phyloP scores from a whole-genome alignment of 2,329 filamentous ascomycete species.

The Colletotrichum caudatum region DNA sequence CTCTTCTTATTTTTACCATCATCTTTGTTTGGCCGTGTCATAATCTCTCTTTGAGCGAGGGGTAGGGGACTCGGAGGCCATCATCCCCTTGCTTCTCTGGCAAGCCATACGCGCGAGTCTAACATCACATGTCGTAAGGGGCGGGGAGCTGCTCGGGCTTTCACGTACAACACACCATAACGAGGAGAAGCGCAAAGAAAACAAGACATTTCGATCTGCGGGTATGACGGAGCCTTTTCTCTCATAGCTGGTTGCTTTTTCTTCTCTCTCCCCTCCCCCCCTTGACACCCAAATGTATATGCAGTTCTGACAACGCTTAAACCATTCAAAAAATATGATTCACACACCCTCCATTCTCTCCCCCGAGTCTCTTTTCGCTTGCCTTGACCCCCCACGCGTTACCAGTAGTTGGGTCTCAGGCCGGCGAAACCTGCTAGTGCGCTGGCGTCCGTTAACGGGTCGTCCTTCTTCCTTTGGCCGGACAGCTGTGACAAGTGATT shows the following conservation, averaged over 20 bases:
- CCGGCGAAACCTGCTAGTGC: conserved; percentile 68
- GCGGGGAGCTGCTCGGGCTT: not conserved
- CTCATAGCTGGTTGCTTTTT: conserved; percentile 10
- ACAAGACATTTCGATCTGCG: not conserved
- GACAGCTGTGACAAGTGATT: conserved; percentile 61
- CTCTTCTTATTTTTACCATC: not conserved
- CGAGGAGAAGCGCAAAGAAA: not conserved
- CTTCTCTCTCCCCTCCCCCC: not conserved
- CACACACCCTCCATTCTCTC: not conserved
- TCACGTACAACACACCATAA: not conserved
- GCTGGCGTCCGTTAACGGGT: conserved; percentile 62
- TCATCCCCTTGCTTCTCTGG: not conserved
- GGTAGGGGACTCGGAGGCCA: not conserved
- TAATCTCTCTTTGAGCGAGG: not conserved
- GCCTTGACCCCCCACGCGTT: conserved; percentile 40
- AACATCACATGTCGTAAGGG: not conserved
- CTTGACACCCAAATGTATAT: conserved; percentile 37
- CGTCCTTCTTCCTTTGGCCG: conserved; percentile 79
- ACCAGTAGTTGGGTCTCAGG: conserved; percentile 71
- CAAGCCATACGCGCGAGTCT: not conserved
- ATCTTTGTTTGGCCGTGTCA: not conserved
- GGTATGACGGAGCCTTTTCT: conserved; percentile 14
- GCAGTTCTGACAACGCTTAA: conserved; percentile 40
- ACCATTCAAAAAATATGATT: conserved; percentile 19
- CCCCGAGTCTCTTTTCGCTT: not conserved